Evolutionary conservation across 1,284 basidiomycete genomes (phyloP).

Genomic region (Ganoderma lucidum): DNA sequence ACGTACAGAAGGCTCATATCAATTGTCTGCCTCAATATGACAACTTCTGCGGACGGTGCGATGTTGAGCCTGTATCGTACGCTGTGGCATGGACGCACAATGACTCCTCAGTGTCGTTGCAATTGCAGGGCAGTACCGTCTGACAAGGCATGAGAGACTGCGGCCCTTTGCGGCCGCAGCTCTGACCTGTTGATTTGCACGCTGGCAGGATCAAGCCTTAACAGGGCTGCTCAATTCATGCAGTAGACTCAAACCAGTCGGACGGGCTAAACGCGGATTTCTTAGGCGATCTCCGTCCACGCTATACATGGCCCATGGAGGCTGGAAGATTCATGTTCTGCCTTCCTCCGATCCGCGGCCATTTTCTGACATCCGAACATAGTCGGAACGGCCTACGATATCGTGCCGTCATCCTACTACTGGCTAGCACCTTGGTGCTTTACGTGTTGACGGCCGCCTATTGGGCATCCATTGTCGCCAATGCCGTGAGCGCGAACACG

Average conservation of each 20-base stretch:
- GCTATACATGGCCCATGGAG: too few relatives aligned
- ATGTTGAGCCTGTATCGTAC: neutral
- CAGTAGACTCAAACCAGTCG: too few relatives aligned
- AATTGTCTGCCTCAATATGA: neutral
- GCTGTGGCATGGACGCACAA: neutral
- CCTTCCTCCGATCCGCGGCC: neutral
- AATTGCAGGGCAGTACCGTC: neutral
- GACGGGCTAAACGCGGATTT: too few relatives aligned
- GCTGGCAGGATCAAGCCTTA: neutral
- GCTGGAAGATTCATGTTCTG: neutral
- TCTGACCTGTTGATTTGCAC: neutral
- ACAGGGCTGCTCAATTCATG: too few relatives aligned
- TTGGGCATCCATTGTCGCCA: neutral
- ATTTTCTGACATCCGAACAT: neutral
- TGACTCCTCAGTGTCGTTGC: neutral
- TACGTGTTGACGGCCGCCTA: neutral
- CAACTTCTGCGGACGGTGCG: neutral
- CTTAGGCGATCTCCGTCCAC: too few relatives aligned
- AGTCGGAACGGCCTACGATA: neutral
- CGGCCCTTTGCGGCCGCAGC: too few relatives aligned
- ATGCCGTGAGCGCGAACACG: neutral
- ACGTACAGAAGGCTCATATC: neutral
- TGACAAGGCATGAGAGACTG: neutral
- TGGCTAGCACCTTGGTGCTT: neutral
- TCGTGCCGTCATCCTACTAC: neutral